Base-by-base conservation (phyloP, 179 eudicot genomes). In the Actinidia arguta region DNA sequence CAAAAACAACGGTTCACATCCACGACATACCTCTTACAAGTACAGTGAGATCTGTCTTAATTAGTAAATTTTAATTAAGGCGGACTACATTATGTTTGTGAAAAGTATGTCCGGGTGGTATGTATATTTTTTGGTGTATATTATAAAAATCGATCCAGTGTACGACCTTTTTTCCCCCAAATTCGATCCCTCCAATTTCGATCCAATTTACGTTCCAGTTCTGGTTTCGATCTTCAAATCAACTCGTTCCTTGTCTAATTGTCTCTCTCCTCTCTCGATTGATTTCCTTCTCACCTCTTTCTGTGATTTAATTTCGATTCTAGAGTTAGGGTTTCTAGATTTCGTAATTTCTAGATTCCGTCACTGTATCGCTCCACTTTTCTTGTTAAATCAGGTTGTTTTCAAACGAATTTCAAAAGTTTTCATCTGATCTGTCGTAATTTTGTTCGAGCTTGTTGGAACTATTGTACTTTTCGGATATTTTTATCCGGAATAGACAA, bases 291-390 rank as follows among this genome's bases (percentile, higher is more conserved):
- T 78, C 39, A 44, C 48, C 36, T 54, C 55, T 14, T 25, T 4
- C 27, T 22, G 56, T 51, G 18, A 6, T 8, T 56, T 58, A 7
- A 1, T n/a, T 36, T 6, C 13, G 22, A 18, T 61, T 78, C 75
- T 73, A 73, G 82, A 79, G 82, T 83, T 83, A 79, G 82, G 85
- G 85, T 83, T 83, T 78, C 59, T 67, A 18, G 78, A 25, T 78
- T 48, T 27, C 67, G 70, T 44, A 42, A 5, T 59, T 39, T 76
- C 20, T 59, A 17, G 12, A 10, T 52, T 47, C 52, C 11, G 31
- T 59, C 54, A 13, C 54, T 59, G 16, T 76, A 59, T 46, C 47
- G 46, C 4, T 61, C 46, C 44, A 8, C 17, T 76, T 54, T 36
- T 22, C 16, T 5, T 2, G n/a, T 63, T 47, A 25, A 62, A 22